These are phyloP conservation scores for Pluteus cervinus DNA, from an alignment of 768 basidiomycete genomes.

Conservation along the genomic window DNA sequence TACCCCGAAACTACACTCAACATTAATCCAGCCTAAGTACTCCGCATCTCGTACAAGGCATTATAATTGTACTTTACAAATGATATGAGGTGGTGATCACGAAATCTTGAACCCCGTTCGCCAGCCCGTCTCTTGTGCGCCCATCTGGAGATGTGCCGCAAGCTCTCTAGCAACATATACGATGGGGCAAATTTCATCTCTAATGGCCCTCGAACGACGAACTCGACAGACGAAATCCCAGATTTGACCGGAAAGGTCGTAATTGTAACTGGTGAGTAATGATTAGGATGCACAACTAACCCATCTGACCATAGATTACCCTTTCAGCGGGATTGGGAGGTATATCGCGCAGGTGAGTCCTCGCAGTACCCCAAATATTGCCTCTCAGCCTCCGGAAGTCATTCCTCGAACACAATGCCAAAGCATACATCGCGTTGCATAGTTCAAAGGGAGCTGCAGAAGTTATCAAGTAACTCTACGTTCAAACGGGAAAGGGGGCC, in stretches of 20 bases:
- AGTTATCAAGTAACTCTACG: conserved; percentile 49
- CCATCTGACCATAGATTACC: not conserved
- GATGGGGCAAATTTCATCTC: not conserved
- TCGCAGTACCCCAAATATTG: not conserved
- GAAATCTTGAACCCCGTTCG: too few species aligned
- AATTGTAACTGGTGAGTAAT: conserved; percentile 31
- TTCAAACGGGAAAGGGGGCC: conserved; percentile 40
- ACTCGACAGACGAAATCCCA: conserved; percentile 38
- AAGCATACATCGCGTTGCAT: conserved; percentile 58
- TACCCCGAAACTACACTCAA: too few species aligned
- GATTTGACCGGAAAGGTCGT: conserved; percentile 41
- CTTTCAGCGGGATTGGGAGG: conserved; percentile 44
- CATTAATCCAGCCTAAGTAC: too few species aligned
- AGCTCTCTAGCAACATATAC: not conserved
- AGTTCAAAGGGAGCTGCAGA: conserved; percentile 33
- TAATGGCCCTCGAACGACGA: not conserved
- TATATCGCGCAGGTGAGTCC: conserved; percentile 46
- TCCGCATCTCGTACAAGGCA: too few species aligned
- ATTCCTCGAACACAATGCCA: conserved; percentile 56
- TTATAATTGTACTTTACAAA: too few species aligned
- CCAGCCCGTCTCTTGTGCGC: too few species aligned
- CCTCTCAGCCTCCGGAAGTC: too few species aligned
- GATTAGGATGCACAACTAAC: not conserved
- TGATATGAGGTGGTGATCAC: too few species aligned
- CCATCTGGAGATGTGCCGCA: too few species aligned